Percentiles rank a stretch among this genome's conserved stretches.
Conservation (phyloP, 306 rosid species). For the Erythrophleum fordii region DNA sequence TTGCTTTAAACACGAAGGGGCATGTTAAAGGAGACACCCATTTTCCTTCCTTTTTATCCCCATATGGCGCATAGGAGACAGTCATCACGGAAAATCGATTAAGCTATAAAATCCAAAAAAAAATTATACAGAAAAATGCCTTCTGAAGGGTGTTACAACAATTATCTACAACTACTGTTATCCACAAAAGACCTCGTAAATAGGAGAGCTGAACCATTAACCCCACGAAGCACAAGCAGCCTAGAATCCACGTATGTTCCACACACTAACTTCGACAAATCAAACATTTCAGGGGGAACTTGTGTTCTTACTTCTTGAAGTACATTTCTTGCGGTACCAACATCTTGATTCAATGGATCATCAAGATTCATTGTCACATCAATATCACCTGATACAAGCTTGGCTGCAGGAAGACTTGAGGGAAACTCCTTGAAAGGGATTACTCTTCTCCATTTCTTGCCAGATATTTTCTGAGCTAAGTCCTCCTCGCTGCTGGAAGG, state of each 20-base stretch:
- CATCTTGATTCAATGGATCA: constrained; percentile 56
- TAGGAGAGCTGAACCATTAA: constrained; percentile 92
- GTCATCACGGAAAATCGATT: constrained; percentile 10
- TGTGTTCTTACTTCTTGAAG: constrained; percentile 79
- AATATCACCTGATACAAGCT: constrained; percentile 69
- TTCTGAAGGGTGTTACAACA: constrained; percentile 27
- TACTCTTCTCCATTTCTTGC: constrained; percentile 80
- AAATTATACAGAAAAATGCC: constrained; percentile 35
- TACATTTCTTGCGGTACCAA: constrained; percentile 59
- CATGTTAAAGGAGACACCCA: too few species aligned
- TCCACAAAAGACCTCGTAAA: constrained; percentile 84
- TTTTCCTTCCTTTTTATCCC: too few species aligned
- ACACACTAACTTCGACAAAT: constrained; percentile 85
- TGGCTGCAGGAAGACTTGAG: constrained; percentile 85
- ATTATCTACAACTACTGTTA: constrained; percentile 40
- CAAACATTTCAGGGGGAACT: constrained; percentile 90
- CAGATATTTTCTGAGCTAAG: constrained; percentile 64
- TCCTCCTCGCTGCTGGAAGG: constrained; percentile 54
- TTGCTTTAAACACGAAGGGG: too few species aligned
- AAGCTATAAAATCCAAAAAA: constrained; percentile 31
- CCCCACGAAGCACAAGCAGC: constrained; percentile 78
- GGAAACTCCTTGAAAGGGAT: constrained; percentile 89
- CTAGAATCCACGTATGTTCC: constrained; percentile 95
- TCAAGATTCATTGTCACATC: constrained; percentile 70
- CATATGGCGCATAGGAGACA: neutral